Percentiles rank a stretch among this genome's conserved stretches.
phyloP scores from a whole-genome alignment of 306 rosid genomes.

The Luffa aegyptiaca region DNA sequence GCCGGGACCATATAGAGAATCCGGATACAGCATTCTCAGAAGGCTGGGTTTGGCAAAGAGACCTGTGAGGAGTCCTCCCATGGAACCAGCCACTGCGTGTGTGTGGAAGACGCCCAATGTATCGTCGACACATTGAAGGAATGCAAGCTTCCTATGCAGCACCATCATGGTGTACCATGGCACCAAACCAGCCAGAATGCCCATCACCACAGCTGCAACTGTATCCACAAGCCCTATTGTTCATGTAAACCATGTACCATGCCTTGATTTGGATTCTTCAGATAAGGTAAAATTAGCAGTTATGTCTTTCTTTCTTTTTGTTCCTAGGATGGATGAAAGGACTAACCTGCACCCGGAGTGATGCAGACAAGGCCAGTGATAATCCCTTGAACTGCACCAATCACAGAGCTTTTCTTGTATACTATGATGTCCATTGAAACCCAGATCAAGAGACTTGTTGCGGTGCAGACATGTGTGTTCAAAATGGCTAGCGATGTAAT shows the following conservation, averaged over 20 bases:
- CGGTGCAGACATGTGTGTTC: conserved; percentile 62
- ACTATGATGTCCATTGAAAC: conserved; percentile 50
- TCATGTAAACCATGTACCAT: background rate
- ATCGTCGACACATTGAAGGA: conserved; percentile 59
- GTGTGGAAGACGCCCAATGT: conserved; percentile 71
- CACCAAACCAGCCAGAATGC: conserved; percentile 26
- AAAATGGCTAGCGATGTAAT: conserved; percentile 46
- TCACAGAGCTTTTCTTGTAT: conserved; percentile 51
- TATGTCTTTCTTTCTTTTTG: background rate
- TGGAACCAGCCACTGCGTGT: conserved; percentile 56
- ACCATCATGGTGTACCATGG: conserved; percentile 78
- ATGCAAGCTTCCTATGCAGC: conserved; percentile 31
- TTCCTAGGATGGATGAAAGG: background rate
- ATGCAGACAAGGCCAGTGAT: conserved; percentile 77
- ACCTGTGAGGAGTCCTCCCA: conserved; percentile 60
- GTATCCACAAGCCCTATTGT: conserved; percentile 33
- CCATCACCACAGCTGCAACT: conserved; percentile 35
- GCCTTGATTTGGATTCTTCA: background rate
- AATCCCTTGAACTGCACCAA: conserved; percentile 75
- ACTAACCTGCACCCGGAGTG: conserved; percentile 71
- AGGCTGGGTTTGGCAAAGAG: conserved; percentile 43
- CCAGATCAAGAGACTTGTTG: conserved; percentile 71
- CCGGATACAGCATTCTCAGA: conserved; percentile 27
- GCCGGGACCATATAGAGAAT: conserved; percentile 15
- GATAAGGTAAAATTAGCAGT: background rate